Evolutionary conservation across 176 grass and related monocot genomes (phyloP), one percentile per base, ranked within the genome.

Genomic region (Lolium multiflorum): DNA sequence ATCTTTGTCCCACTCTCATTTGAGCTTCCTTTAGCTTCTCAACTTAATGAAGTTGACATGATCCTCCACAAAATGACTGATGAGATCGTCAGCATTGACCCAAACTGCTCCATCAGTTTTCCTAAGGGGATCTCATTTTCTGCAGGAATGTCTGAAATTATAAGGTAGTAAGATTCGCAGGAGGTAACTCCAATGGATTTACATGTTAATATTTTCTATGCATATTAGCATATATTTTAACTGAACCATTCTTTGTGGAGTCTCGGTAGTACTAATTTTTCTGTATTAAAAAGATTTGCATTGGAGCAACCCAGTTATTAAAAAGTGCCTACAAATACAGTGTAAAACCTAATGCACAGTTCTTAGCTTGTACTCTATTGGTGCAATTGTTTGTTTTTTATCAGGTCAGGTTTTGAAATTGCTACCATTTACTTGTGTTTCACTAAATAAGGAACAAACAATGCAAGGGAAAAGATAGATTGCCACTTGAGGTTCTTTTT

Each of bases 61-160:
- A 66, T 96, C 55, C 88, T 98, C 61, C 96, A 98, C 87, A 98
- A 98, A 96, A 92, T 95, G 87, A 98, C 96, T 20, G 96, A 98
- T 88, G 92, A 96, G 84, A 94, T 96, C 37, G 43, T 96, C 77
- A 91, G 46, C 81, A 91, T 98, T 66, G 89, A 96, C 76, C 69
- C 88, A 84, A 86, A 87, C 46, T 92, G 47, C 18, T 91, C 92
- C 81, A 66, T 73, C 18, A 41, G 86, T 87, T 92, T 98, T 87
- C 89, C 96, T 48, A 82, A 91, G 39, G 94, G 96, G 10, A 86
- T 98, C 77, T 76, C 74, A 75, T 94, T 98, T 91, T 96, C 96
- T 74, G 31, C 52, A 11, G 96, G 93, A 83, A 96, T 98, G 92
- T 81, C 81, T 64, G 93, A 96, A 82, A 86, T 98, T 52, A 81